Base-by-base conservation (phyloP, 768 basidiomycete genomes). In the Pisolithus sp. region DNA sequence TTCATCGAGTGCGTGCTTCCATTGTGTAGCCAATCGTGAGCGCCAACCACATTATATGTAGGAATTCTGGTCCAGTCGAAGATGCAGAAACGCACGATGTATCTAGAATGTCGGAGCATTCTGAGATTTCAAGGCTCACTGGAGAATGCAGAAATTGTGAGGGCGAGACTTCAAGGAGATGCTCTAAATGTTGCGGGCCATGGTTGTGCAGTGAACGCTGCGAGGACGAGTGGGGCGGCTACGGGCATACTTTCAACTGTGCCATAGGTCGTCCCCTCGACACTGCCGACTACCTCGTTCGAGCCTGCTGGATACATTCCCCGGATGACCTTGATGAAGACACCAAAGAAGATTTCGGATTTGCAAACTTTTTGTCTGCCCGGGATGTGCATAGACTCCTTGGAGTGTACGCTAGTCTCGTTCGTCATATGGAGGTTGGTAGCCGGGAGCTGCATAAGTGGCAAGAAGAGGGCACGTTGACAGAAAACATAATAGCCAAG, bases 321-420 rank as follows among this genome's bases (percentile, higher is more conserved):
- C 13, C 69, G 12, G 34, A 34, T 34, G 34, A 34, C 7, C 72
- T 70, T 6, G 57, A 72, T 54, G 37, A 50, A 2, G 60, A 67
- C 47, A 71, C 72, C 8, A 36, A 55, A 10, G 26, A 54, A 23
- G 70, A 72, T 46, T 73, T 67, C 50, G 70, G 72, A 6, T 72
- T 73, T 47, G 39, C 45, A 1, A 59, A 55, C 5, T 62, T 62
- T 2, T 36, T 55, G n/a, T 51, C 57, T 2, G 26, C 57, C 2
- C 42, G 45, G 10, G 54, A 60, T 7, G 41, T 34, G 21, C 36
- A 42, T 3, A 56, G 54, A 12, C 60, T 73, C 5, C 49, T 69
- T 15, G 68, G 68, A 3, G 49, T 71, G 17, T 71, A 70, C 38
- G 52, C 55, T 9, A 64, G 65, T 7, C 57, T 72, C 3, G 49